A percentile compares a stretch with the other conserved stretches of the same genome.
Evolutionary conservation across 2,329 filamentous ascomycete genomes (phyloP).

Genomic region (Alternaria sp.): DNA sequence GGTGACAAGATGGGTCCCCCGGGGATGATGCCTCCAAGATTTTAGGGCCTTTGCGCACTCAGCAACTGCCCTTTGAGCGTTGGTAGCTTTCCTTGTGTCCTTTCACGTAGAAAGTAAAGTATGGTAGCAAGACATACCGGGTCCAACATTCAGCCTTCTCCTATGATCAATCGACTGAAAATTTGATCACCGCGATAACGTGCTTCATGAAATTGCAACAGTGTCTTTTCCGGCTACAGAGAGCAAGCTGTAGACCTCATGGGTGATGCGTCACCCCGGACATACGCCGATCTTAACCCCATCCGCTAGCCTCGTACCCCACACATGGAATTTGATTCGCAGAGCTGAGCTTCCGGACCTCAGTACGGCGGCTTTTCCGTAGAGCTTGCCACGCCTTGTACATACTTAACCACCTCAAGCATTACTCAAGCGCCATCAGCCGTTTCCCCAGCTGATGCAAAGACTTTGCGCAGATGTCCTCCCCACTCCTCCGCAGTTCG

Average conservation of each 20-base stretch:
- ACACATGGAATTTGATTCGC: not conserved
- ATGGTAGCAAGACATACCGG: no score
- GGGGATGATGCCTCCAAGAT: not conserved
- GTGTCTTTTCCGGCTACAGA: not conserved
- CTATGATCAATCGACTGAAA: no score
- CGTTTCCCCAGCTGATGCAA: not conserved
- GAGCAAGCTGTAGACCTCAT: not conserved
- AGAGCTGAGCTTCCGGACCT: not conserved
- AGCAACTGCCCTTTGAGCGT: not conserved
- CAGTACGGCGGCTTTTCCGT: not conserved
- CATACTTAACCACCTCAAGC: not conserved
- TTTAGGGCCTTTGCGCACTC: not conserved
- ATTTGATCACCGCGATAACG: not conserved
- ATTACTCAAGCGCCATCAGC: not conserved
- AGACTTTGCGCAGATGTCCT: not conserved
- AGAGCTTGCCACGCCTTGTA: not conserved
- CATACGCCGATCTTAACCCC: conserved; percentile 12
- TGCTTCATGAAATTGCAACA: not conserved
- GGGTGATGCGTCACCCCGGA: not conserved
- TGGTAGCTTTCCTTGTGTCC: not conserved
- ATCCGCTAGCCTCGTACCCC: not conserved
- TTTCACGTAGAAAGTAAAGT: not conserved
- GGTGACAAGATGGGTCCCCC: not conserved
- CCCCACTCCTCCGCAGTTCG: not conserved
- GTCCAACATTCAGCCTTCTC: not conserved